Base-by-base conservation (phyloP, 2,329 filamentous ascomycete species). In the Davidsoniella eucalypti region DNA sequence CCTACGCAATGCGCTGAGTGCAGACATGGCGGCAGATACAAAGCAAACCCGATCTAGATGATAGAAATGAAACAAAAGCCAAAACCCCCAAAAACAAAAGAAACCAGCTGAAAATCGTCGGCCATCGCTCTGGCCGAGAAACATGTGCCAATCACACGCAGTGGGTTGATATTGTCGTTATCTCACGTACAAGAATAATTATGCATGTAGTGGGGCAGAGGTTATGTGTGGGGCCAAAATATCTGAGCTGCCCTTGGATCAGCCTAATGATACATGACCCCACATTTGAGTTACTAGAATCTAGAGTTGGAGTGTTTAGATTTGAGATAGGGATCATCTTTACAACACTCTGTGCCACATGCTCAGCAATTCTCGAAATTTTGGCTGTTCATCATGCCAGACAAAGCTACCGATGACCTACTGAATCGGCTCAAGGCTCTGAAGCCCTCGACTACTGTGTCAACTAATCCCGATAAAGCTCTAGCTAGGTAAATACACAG, bases 361-460 rank as follows among this genome's bases (percentile, higher is more conserved):
- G 1, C 21, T 23, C 29, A 18, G 4, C 12, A 18, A 38, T n/a
- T 17, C 10, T 37, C 29, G 4, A 12, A 38, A 7, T 14, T 40
- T 23, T 17, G 25, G 16, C 18, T 25, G 6, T 5, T 8, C 12
- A 33, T 8, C 12, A 52, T 53, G 51, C 16, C 43, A 9, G 44
- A 47, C 17, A 50, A 53, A 38, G 44, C 47, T 16, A 47, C 40
- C 2, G 25, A 47, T 26, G 51, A 50, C 16, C 23, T 78, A 21
- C 61, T 77, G 18, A 69, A 73, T 51, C 69, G 75, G 26, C 64
- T 78, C 26, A 73, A 74, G 47, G 74, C 74, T 8, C 62, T 78
- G 37, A 67, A 69, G 59, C 57, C 62, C 54, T 56, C 69, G 48
- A 59, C 58, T 26, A 57, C 66, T 46, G 62, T 63, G 17, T 52